phyloP scores from a whole-genome alignment of 371 early-diverging fungal species.

The Massospora cicadina region DNA sequence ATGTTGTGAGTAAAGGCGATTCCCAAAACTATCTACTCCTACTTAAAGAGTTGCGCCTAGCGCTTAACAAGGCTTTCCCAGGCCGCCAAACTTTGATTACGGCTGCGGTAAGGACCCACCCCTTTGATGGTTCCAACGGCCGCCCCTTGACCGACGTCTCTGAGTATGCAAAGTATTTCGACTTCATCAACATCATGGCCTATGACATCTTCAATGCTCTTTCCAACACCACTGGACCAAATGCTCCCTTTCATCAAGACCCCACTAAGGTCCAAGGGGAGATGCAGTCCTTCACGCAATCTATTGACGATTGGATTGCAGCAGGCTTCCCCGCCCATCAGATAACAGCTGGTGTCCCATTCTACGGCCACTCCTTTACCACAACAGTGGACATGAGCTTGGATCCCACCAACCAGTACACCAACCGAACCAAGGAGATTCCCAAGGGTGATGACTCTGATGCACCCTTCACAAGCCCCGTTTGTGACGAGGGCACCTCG shows the following conservation, averaged over 20 bases:
- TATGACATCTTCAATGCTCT: conserved; percentile 28
- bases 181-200: conserved; percentile 39
- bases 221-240: conserved; percentile 33
- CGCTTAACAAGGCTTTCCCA: conserved; percentile 34
- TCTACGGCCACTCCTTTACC: conserved; percentile 34
- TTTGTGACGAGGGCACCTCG: conserved; percentile 19
- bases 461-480: conserved; percentile 15
- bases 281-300: conserved; percentile 20
- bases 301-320: conserved; percentile 25
- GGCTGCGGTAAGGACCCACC: conserved; percentile 45
- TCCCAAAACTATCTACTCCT: conserved; percentile 35
- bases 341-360: conserved; percentile 37
- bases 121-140: conserved; percentile 33
- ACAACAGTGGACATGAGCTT: conserved; percentile 24
- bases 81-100: conserved; percentile 41
- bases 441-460: conserved; percentile 3
- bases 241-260: conserved; percentile 29
- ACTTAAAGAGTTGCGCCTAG: conserved; percentile 39
- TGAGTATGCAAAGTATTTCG: conserved; percentile 30
- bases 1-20: conserved; percentile 25
- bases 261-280: conserved; percentile 9
- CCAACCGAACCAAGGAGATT: not conserved
- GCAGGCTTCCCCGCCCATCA: conserved; percentile 39
- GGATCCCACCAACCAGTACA: not conserved
- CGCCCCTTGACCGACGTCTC: conserved; percentile 33